Base-by-base conservation (phyloP, 768 basidiomycete genomes). In the Peribolospora kevripleyi region DNA sequence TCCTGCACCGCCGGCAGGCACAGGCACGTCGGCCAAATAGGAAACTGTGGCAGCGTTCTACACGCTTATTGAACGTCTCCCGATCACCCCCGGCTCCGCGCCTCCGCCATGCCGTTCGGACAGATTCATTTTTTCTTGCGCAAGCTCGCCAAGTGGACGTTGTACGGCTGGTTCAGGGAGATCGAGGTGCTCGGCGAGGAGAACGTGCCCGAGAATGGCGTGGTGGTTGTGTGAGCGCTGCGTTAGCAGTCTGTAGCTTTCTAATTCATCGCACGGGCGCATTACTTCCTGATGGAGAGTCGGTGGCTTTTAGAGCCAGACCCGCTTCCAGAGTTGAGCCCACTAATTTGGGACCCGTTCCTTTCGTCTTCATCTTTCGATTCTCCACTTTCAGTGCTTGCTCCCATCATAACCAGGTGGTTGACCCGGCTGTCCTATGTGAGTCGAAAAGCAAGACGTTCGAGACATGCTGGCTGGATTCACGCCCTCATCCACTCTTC, bases 321-420 rank as follows among this genome's bases (percentile, higher is more conserved):
- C 25, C 25, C 25, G 25, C 25, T 25, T 25, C 50, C 40, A 53
- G 48, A 42, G 2, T 48, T 42, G 50, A 14, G n/a, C 11, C 48
- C 3, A 53, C 4, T 37, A 7, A 54, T 50, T 39, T 13, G 25
- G 13, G 14, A 6, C 39, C n/a, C 6, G 39, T 14, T 6, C 6
- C 25, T 9, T 53, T 9, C 37, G 5, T 11, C 42, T 39, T 40
- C 36, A 41, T 54, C 41, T 10, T 37, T 40, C 14, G 42, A 25
- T 56, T 39, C 38, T 52, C 5, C 7, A 10, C 37, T 13, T 7
- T 55, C 64, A 86, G 84, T 45, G 76, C 81, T 3, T 81, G 80
- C 47, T 84, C 83, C 3, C 88, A 93, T 65, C 82, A 87, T 63
- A 95, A 93, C 66, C 91, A 90, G 87, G 87, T 85, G 74, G 74